phyloP scores from a whole-genome alignment of 345 rosid species.

The Boechera divaricarpa region DNA sequence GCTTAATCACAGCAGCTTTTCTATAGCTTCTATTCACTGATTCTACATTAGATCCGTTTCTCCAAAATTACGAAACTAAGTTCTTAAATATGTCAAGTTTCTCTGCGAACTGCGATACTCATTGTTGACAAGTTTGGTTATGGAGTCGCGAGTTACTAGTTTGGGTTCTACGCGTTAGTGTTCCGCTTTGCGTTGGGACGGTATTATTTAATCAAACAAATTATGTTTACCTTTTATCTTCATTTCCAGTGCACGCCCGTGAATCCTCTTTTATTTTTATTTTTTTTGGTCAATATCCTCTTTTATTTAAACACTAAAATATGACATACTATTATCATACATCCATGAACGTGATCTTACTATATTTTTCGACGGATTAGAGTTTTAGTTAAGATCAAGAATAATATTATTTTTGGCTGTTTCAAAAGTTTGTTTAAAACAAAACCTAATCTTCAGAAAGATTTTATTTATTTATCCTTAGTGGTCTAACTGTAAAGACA shows the following conservation, averaged over 20 bases:
- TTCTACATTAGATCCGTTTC: background rate
- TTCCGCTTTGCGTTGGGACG: background rate
- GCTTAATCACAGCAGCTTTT: background rate
- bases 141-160: background rate
- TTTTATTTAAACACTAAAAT: background rate
- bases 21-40: conserved; percentile 11
- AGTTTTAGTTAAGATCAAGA: background rate
- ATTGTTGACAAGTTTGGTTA: conserved; percentile 13
- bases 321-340: background rate
- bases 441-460: background rate
- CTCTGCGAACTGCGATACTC: background rate
- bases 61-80: background rate
- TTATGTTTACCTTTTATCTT: background rate
- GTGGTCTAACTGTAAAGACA: conserved; percentile 2
- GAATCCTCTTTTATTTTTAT: background rate
- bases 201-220: too few species aligned
- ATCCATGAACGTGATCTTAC: background rate
- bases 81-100: background rate
- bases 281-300: background rate
- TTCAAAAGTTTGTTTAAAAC: background rate
- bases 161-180: background rate
- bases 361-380: background rate
- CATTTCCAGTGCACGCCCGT: background rate
- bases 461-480: background rate
- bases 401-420: too few species aligned